Evolutionary conservation across 2,329 filamentous ascomycete genomes (phyloP), one percentile per base, ranked within the genome.

Genomic region (Aspergillus melleus): DNA sequence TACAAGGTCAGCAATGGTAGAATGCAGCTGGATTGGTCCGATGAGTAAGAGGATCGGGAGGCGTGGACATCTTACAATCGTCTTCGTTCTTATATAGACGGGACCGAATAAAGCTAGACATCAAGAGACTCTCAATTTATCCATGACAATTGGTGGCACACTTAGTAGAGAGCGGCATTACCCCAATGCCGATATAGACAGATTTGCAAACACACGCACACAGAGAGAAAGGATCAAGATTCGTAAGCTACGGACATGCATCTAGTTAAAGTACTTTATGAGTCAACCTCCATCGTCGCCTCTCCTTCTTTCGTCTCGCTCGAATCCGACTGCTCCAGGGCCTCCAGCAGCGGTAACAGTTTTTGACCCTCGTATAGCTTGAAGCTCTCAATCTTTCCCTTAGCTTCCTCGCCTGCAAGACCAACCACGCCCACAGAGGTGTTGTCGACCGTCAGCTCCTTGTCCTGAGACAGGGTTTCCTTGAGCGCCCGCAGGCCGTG

Each of bases 371-470:
- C 95, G 72, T 90, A 95, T 66, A 96, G 83, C 82, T 90, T 91
- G 81, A 98, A 98, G 64, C 86, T 86, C 83, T 98, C 91, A 32
- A 90, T 66, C 67, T 79, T 81, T 52, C 71, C 79, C 76, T 84
- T 84, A 74, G 81, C 82, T 56, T 80, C 77, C 58, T 80, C 76
- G 51, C 71, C 79, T 52, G 85, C 80, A 52, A 86, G 68, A 10
- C 93, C 93, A 22, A 93, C 90, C 62, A 97, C 83, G 42, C 91
- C 93, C 56, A 99, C 86, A 68, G 92, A 96, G 57, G 93, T 96
- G 81, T 99, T 99, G 77, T 98, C 95, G 46, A 97, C 87, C 57
- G 94, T 98, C 76, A 99, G 81, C 84, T 98, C 93, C 83, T 96
- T 96, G 80, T 99, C 95, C 85, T 98, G 94, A 59, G 91, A 90